Evolutionary conservation across 106 monocot genomes (phyloP).

Genomic region (Apostasia ramifera): DNA sequence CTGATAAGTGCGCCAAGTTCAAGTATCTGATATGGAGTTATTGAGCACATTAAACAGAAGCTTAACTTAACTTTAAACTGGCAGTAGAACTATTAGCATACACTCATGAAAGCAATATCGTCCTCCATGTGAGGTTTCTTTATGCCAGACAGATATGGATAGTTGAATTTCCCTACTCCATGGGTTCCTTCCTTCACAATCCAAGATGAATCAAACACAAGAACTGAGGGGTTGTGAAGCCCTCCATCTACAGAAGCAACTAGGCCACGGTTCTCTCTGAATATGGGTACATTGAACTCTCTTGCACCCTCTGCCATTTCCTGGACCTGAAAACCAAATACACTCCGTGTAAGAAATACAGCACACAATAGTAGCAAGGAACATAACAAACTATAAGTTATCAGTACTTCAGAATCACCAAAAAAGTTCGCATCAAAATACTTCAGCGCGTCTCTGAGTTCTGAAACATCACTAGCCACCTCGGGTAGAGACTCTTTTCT

Average conservation of each 20-base stretch:
- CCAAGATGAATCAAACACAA: conserved; percentile 84
- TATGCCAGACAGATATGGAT: conserved; percentile 35
- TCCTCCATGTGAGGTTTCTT: conserved; percentile 57
- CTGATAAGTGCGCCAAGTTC: conserved; percentile 80
- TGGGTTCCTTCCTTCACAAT: conserved; percentile 15
- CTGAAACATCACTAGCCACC: conserved; percentile 15
- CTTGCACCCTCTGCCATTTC: conserved; percentile 79
- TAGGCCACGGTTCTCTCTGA: conserved; percentile 51
- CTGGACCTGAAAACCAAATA: conserved; percentile 26
- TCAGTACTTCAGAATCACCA: conserved; percentile 57
- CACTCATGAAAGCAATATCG: conserved; percentile 89
- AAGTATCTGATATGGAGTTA: conserved; percentile 37
- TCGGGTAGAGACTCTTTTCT: conserved; percentile 11
- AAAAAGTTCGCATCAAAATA: conserved; percentile 71
- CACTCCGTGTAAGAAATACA: neutral
- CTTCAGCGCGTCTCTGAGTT: conserved; percentile 44
- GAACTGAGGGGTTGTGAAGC: conserved; percentile 73
- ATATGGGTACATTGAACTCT: conserved; percentile 63
- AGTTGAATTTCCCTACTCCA: conserved; percentile 37
- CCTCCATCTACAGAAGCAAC: conserved; percentile 78
- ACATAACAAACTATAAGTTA: neutral
- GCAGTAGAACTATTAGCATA: conserved; percentile 14
- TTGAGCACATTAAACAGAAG: neutral
- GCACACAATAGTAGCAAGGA: neutral
- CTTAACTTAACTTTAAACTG: neutral